Base-by-base conservation (phyloP, 805 yeast species). In the Hanseniaspora singularis region DNA sequence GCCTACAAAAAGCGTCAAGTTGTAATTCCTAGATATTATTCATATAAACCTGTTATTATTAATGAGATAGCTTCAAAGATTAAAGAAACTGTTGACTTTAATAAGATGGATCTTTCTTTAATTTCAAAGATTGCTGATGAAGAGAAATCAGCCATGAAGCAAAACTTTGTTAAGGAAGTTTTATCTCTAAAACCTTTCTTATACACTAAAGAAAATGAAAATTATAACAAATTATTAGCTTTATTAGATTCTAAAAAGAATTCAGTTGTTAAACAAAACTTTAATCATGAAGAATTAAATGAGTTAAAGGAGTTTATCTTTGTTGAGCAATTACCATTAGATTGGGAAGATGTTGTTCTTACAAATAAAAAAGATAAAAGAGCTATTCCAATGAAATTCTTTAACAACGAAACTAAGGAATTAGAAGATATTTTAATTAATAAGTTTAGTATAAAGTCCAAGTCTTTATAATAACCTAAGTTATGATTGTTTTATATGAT, bases 1-100 rank as follows among this genome's bases (percentile, higher is more conserved):
- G 95, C 86, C 61, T 95, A 86, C 61, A 89, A 82, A 54, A 95
- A 86, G 60, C 85, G 81, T 32, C 95, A 86, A 69, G 68, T 85
- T 51, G 92, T 85, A 58, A 83, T 79, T 49, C 94, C 84, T 33
- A 81, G 86, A 53, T 77, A 77, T 62, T 88, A 88, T 3, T 76
- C 86, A 1, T 81, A 78, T 32, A 19, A 27, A 15, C 37, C 47
- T 4, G 2, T 23, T 5, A 22, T 36, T 14, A 36, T 30, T 19
- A 31, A 36, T n/a, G 31, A 16, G 2, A 46, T 76, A 11, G 70
- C 70, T 7, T 45, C 54, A 3, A 57, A 55, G 2, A 51, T 73
- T 15, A 77, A 75, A 53, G 46, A 58, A 4, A 56, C 62, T 26
- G 58, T 73, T 18, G 65, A 70, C 53, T 66, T 75, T 44, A 76